Conservation (phyloP, 225 moss, liverwort and hornwort species). For the Polytrichum commune region DNA sequence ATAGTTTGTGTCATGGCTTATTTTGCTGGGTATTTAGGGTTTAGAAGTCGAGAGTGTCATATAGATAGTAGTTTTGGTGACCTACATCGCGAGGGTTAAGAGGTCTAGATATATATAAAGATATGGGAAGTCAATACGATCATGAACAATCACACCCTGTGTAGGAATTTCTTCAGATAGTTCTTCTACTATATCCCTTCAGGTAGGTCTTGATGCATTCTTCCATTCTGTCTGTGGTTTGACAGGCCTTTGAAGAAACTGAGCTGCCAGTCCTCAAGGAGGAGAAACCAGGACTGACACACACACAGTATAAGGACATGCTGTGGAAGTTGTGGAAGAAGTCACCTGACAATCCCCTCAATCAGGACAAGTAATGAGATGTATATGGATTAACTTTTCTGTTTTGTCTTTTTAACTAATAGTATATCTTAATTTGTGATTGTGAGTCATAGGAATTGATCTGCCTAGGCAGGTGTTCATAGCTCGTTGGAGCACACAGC, state of each 20-base stretch:
- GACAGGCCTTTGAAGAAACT: conserved; percentile 89
- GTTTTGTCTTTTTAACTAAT: neutral
- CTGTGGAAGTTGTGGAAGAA: conserved; percentile 98
- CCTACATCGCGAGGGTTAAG: no score
- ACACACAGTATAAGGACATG: conserved; percentile 93
- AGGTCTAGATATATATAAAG: no score
- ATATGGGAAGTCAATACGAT: no score
- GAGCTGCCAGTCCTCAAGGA: conserved; percentile 79
- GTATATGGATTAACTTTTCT: neutral
- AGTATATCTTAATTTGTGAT: no score
- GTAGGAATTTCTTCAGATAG: no score
- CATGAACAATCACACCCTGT: no score
- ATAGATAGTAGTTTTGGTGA: no score
- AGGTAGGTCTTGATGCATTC: neutral
- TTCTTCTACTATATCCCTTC: no score
- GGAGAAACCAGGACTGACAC: conserved; percentile 93
- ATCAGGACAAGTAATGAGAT: conserved; percentile 57
- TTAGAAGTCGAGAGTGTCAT: no score
- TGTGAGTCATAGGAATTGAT: neutral
- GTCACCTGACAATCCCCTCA: conserved; percentile 94
- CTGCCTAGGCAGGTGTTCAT: neutral
- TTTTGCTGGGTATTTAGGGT: no score
- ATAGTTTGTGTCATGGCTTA: no score
- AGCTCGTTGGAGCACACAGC: neutral
- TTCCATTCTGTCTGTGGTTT: neutral